Conservation (phyloP, 2,329 filamentous ascomycete genomes). For the Aspergillus fructus region DNA sequence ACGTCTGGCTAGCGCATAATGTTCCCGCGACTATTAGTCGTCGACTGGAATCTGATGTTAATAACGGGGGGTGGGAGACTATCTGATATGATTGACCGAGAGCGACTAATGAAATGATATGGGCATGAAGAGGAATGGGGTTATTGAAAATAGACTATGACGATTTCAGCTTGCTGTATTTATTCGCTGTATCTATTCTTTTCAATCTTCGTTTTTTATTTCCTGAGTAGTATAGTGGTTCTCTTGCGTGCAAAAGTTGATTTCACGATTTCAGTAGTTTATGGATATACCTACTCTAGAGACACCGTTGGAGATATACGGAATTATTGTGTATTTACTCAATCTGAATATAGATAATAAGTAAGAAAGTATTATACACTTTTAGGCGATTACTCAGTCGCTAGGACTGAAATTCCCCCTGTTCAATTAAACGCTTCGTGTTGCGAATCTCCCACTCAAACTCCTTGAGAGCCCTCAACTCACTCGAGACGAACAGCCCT, state of each 20-base stretch:
- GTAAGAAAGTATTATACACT: neutral
- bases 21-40: slow-evolving; percentile 86
- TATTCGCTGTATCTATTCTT: neutral
- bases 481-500: slow-evolving; percentile 79
- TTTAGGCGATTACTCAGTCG: neutral
- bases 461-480: slow-evolving; percentile 79
- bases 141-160: neutral
- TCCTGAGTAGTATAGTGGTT: neutral
- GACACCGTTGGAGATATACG: neutral
- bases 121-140: neutral
- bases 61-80: slow-evolving; percentile 95
- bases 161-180: neutral
- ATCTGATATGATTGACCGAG: slow-evolving; percentile 25
- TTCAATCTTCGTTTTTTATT: neutral
- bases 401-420: neutral
- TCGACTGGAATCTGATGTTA: slow-evolving; percentile 91
- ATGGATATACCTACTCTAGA: neutral
- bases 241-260: neutral
- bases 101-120: neutral
- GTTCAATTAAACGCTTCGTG: slow-evolving; percentile 39
- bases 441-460: slow-evolving; percentile 91
- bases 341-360: neutral
- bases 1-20: slow-evolving; percentile 81
- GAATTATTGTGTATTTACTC: neutral
- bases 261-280: neutral